phyloP scores from a whole-genome alignment of 768 basidiomycete species.

The Boletus rufocinnamomeus region DNA sequence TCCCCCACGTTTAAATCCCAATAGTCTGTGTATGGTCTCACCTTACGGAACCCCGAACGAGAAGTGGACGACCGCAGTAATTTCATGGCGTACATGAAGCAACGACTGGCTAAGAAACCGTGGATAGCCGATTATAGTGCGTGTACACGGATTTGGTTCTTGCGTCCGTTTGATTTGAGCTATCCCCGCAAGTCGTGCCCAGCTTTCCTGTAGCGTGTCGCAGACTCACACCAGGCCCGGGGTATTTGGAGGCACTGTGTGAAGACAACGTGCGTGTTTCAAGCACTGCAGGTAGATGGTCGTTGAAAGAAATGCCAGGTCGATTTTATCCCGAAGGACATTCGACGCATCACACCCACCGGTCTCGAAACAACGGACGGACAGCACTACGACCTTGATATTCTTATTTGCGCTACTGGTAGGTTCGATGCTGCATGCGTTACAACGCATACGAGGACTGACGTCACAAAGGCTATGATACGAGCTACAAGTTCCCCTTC shows the following conservation, averaged over 20 bases:
- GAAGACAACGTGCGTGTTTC: constrained; percentile 49
- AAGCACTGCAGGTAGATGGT: neutral
- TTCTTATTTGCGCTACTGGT: constrained; percentile 66
- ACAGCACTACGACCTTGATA: constrained; percentile 52
- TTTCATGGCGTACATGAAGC: constrained; percentile 49
- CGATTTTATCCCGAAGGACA: constrained; percentile 52
- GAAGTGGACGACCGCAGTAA: constrained; percentile 32
- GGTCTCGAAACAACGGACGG: constrained; percentile 63
- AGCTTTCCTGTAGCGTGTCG: constrained; percentile 60
- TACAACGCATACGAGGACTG: neutral
- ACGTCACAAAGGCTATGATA: constrained; percentile 41
- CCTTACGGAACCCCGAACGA: constrained; percentile 41
- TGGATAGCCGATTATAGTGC: constrained; percentile 54
- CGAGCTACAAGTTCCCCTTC: constrained; percentile 48
- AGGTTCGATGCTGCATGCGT: neutral
- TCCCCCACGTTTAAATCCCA: neutral
- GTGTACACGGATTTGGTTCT: neutral
- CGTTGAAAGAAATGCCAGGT: constrained; percentile 18
- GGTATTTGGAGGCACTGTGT: constrained; percentile 66
- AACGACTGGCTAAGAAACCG: constrained; percentile 55
- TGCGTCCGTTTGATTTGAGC: neutral
- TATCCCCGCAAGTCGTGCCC: constrained; percentile 44
- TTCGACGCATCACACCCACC: constrained; percentile 49
- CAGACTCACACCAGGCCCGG: constrained; percentile 67
- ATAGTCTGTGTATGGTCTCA: constrained; percentile 40